These are phyloP conservation scores for Colletotrichum truncatum DNA, from an alignment of 2,329 filamentous ascomycete species.

Conservation along the genomic window DNA sequence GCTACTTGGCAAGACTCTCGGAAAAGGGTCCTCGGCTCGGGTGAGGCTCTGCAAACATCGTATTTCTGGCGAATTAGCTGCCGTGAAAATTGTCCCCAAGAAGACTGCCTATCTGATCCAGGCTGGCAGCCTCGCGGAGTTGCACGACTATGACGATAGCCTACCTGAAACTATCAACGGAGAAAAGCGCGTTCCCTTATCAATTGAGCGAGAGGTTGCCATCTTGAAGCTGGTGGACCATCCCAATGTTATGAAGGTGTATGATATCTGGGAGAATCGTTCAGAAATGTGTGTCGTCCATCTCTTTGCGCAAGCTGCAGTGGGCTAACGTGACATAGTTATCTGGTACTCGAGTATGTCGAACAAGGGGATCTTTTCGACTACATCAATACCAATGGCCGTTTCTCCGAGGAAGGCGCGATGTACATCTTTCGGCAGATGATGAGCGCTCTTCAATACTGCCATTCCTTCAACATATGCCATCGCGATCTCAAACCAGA, in stretches of 20 bases:
- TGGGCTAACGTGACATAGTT: slow-evolving; percentile 61
- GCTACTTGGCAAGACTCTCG: slow-evolving; percentile 89
- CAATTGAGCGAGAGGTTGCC: slow-evolving; percentile 93
- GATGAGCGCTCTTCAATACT: slow-evolving; percentile 90
- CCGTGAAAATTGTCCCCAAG: slow-evolving; percentile 95
- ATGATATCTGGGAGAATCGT: slow-evolving; percentile 97
- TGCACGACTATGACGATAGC: slow-evolving; percentile 77
- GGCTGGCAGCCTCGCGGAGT: slow-evolving; percentile 83
- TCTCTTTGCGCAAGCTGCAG: neutral
- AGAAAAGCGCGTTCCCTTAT: slow-evolving; percentile 80
- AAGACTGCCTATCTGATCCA: slow-evolving; percentile 81
- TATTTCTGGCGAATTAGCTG: slow-evolving; percentile 81
- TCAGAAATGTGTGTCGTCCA: slow-evolving; percentile 82
- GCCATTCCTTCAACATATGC: slow-evolving; percentile 93
- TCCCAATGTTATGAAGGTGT: slow-evolving; percentile 91
- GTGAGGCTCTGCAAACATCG: slow-evolving; percentile 87
- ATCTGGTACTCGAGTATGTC: slow-evolving; percentile 93
- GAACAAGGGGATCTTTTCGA: slow-evolving; percentile 83
- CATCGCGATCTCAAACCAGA: slow-evolving; percentile 97
- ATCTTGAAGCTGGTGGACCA: slow-evolving; percentile 98
- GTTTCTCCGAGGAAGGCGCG: slow-evolving; percentile 81
- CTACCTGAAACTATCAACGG: slow-evolving; percentile 65
- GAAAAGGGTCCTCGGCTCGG: slow-evolving; percentile 87
- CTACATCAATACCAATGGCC: slow-evolving; percentile 79
- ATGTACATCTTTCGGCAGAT: slow-evolving; percentile 92